These are phyloP conservation scores for Circinella minor DNA, from an alignment of 371 early-diverging fungal species.

Conservation along the genomic window DNA sequence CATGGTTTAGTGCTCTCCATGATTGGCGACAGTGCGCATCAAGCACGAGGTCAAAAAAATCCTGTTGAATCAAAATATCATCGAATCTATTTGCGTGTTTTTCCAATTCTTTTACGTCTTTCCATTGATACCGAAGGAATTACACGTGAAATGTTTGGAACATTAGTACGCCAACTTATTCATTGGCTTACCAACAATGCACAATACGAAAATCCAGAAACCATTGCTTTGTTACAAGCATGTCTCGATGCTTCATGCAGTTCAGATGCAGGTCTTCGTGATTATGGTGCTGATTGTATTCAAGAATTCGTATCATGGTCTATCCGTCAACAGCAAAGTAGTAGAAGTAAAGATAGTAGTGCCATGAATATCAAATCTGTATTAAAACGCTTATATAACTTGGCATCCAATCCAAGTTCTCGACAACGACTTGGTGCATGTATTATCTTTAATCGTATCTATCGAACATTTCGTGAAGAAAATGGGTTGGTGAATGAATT, in stretches of 20 bases:
- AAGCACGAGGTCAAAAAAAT: constrained; percentile 40
- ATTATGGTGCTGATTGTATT: constrained; percentile 78
- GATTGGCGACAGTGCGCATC: constrained; percentile 73
- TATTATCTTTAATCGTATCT: constrained; percentile 74
- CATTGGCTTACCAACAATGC: constrained; percentile 83
- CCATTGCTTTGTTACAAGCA: constrained; percentile 67
- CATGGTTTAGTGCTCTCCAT: constrained; percentile 73
- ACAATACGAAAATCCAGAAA: constrained; percentile 77
- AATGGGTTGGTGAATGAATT: constrained; percentile 62
- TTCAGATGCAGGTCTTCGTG: constrained; percentile 64
- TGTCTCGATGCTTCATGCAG: constrained; percentile 72
- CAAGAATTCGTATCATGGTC: constrained; percentile 80
- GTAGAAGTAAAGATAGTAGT: constrained; percentile 41
- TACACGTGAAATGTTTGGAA: constrained; percentile 66
- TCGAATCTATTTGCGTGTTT: constrained; percentile 63
- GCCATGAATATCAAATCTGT: constrained; percentile 73
- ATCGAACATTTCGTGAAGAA: constrained; percentile 72
- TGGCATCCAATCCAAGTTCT: constrained; percentile 63
- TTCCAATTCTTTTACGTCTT: constrained; percentile 73
- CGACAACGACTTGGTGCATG: constrained; percentile 75
- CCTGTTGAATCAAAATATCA: constrained; percentile 62
- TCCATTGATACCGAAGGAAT: constrained; percentile 78
- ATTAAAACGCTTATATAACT: constrained; percentile 68
- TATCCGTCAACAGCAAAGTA: constrained; percentile 62
- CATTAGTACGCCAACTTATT: constrained; percentile 69